These are phyloP conservation scores for Cordyceps pruinosa DNA, from an alignment of 2,329 filamentous ascomycete species.

Conservation along the genomic window DNA sequence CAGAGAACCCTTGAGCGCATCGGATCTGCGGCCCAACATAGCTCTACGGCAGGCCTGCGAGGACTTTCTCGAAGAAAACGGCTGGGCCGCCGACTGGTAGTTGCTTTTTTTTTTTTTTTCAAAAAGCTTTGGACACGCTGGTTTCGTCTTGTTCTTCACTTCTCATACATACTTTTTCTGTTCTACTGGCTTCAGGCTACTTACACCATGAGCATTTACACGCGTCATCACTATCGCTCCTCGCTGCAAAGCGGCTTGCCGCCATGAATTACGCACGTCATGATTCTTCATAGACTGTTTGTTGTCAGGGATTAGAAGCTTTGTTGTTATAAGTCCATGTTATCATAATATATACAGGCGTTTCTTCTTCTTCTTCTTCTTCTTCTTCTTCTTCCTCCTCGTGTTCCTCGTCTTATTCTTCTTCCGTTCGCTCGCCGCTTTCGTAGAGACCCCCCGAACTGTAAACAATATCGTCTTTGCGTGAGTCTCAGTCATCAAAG, in stretches of 20 bases:
- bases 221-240: too few species aligned
- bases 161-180: background rate
- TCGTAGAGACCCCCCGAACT: background rate
- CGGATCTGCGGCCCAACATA: conserved; percentile 75
- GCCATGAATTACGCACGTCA: too few species aligned
- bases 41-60: conserved; percentile 74
- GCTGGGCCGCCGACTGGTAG: conserved; percentile 89
- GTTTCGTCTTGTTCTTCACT: background rate
- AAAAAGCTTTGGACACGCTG: background rate
- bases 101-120: background rate
- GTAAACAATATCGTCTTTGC: background rate
- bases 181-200: background rate
- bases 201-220: too few species aligned
- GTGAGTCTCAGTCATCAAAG: background rate
- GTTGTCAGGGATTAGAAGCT: too few species aligned
- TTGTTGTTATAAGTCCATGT: too few species aligned
- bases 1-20: conserved; percentile 59
- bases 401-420: background rate
- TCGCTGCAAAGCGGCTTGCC: too few species aligned
- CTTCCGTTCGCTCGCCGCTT: background rate
- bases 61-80: conserved; percentile 79
- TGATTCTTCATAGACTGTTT: background rate
- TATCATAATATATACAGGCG: background rate
- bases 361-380: background rate
- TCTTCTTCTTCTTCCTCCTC: background rate